Evolutionary conservation across 1,284 basidiomycete species (phyloP), one percentile per base, ranked within the genome.

Genomic region (Pseudozyma sp.): DNA sequence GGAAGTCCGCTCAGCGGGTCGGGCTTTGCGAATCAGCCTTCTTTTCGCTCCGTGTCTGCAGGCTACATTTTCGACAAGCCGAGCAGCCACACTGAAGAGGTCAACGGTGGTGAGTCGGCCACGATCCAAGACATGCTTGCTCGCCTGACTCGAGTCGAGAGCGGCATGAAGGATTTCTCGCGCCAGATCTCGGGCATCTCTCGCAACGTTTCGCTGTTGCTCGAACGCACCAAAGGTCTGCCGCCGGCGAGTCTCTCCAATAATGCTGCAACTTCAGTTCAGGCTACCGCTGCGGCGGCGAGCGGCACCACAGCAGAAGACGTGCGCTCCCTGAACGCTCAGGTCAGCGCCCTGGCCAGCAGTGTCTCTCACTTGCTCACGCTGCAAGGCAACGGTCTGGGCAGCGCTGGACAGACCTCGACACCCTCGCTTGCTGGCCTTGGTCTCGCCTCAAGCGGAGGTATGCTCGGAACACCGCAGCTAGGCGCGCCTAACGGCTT

Each of bases 71-170:
- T 62, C 19, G 61, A 68, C 48, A 62, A 51, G 54, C 61, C 60
- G 7, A 13, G 31, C 16, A 31, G 37, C 40, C 6, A 48, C 29
- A 29, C 43, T 4, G 75, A 77, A 14, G 60, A 69, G 8, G 35
- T 37, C 7, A 40, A 65, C 9, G 51, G 24, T 48, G 64, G 24
- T 48, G 64, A 72, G 29, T 64, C 55, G n/a, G 45, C 71, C 17
- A 31, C 92, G 69, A 89, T 94, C 66, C 89, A 90, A 67, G 92
- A 93, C 66, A 87, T 94, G 54, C 84, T 93, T 37, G 91, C 92
- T 68, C 90, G 92, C 35, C 87, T 94, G 45, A 85, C 88, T 37
- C 89, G 90, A 52, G 90, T 89, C 83, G 92, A 94, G 84, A 87
- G 87, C 61, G 87, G 89, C 4, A 88, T 89, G 37, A 87, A 89